These are phyloP conservation scores for Gossypium ekmanianum DNA, from an alignment of 345 rosid genomes.

Conservation along the genomic window DNA sequence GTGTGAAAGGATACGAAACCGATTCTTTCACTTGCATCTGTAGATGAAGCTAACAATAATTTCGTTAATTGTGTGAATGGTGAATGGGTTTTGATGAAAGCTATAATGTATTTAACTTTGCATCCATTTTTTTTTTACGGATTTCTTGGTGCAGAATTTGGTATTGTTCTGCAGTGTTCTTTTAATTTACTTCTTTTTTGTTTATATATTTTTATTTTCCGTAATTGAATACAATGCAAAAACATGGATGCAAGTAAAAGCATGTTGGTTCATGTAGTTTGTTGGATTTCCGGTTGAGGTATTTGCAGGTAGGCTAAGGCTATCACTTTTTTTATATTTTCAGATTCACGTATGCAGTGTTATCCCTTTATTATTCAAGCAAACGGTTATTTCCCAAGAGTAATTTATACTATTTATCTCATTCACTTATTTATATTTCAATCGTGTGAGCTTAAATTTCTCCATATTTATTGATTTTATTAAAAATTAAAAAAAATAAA, in stretches of 20 bases:
- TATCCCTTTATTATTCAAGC: neutral
- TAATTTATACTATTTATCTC: neutral
- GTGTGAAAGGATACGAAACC: conserved; percentile 31
- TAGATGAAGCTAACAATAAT: conserved; percentile 19
- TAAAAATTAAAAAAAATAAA: too few relatives aligned
- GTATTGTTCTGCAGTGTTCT: conserved; percentile 34
- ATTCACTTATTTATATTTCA: too few relatives aligned
- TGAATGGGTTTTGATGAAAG: conserved; percentile 21
- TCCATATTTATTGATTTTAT: too few relatives aligned
- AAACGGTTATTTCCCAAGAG: neutral
- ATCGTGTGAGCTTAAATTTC: too few relatives aligned
- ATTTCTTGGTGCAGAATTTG: conserved; percentile 21
- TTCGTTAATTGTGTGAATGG: conserved; percentile 11
- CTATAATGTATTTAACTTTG: conserved; percentile 3
- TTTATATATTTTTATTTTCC: conserved; percentile 17
- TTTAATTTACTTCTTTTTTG: conserved; percentile 19
- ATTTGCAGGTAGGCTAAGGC: conserved; percentile 7
- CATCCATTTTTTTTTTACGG: conserved; percentile 21
- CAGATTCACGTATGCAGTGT: conserved; percentile 28
- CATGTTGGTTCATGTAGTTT: conserved; percentile 27
- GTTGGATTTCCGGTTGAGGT: conserved; percentile 30
- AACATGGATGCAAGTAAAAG: conserved; percentile 23
- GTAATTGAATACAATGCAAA: conserved; percentile 27
- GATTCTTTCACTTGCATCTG: conserved; percentile 8
- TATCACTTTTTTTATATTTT: conserved; percentile 29